These are phyloP conservation scores for Peterozyma toletana DNA, from an alignment of 805 yeast species.

Conservation along the genomic window DNA sequence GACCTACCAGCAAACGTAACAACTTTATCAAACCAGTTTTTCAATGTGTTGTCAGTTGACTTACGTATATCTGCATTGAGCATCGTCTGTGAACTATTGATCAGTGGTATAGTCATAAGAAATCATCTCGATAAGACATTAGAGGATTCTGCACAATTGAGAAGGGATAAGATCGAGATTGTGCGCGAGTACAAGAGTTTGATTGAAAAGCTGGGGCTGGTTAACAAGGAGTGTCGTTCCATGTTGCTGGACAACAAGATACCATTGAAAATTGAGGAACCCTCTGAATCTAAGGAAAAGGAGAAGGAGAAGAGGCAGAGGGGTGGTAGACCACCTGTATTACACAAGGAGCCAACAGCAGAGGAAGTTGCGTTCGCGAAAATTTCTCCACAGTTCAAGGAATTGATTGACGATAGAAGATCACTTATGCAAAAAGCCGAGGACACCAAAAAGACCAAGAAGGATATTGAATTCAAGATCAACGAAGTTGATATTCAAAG, in stretches of 20 bases:
- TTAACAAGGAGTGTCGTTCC: slow-evolving; percentile 32
- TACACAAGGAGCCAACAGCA: slow-evolving; percentile 21
- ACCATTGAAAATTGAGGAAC: slow-evolving; percentile 13
- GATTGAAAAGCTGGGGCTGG: slow-evolving; percentile 41
- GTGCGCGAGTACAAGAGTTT: slow-evolving; percentile 50
- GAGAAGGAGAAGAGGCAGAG: slow-evolving; percentile 13
- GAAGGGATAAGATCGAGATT: slow-evolving; percentile 62
- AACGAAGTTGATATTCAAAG: slow-evolving; percentile 73
- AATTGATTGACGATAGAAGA: slow-evolving; percentile 36
- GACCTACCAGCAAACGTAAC: slow-evolving; percentile 39
- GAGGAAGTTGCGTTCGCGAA: slow-evolving; percentile 31
- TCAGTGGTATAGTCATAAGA: slow-evolving; percentile 53
- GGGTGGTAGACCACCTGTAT: slow-evolving; percentile 19
- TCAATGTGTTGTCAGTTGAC: slow-evolving; percentile 38
- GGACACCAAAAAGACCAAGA: slow-evolving; percentile 39
- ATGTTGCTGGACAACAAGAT: slow-evolving; percentile 19
- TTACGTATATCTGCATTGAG: slow-evolving; percentile 51
- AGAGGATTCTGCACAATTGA: slow-evolving; percentile 52
- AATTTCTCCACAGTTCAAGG: slow-evolving; percentile 33
- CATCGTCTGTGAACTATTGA: slow-evolving; percentile 56
- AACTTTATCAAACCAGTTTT: slow-evolving; percentile 45
- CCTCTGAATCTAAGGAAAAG: slow-evolving; percentile 15
- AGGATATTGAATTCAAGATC: slow-evolving; percentile 51
- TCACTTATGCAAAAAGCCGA: slow-evolving; percentile 32
- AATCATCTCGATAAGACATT: slow-evolving; percentile 59